phyloP scores from a whole-genome alignment of 2,329 filamentous ascomycete species.

The Ascochyta fabae region DNA sequence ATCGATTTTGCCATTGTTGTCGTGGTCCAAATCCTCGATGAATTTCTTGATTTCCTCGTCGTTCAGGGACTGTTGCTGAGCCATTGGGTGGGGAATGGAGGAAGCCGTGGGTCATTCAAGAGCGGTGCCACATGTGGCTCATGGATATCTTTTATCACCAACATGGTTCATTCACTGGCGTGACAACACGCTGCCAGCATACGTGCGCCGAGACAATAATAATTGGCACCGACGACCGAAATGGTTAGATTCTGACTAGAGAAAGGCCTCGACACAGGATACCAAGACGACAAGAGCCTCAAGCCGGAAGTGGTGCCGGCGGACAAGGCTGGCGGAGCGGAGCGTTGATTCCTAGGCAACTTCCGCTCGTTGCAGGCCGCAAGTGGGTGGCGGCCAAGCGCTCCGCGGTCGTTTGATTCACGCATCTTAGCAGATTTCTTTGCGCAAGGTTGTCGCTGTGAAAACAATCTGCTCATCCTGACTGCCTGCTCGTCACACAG shows the following conservation, averaged over 20 bases:
- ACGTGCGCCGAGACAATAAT: conserved; percentile 39
- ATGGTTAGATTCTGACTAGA: conserved; percentile 13
- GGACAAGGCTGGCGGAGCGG: conserved; percentile 24
- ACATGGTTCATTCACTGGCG: conserved; percentile 3
- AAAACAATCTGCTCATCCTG: too few relatives aligned
- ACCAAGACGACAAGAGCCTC: conserved; percentile 36
- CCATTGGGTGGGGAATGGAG: conserved; percentile 23
- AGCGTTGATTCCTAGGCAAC: not conserved
- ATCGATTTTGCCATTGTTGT: conserved; percentile 60
- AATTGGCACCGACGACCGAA: conserved; percentile 12
- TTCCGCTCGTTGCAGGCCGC: conserved; percentile 8
- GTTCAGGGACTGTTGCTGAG: conserved; percentile 35
- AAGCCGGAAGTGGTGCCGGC: conserved; percentile 30
- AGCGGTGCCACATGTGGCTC: conserved; percentile 21
- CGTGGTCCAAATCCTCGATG: conserved; percentile 60
- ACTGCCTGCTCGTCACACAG: not conserved
- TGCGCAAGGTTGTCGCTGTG: not conserved
- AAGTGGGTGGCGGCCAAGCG: conserved; percentile 8
- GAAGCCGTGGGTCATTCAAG: conserved; percentile 1
- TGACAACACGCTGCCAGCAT: conserved; percentile 20
- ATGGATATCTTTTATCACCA: conserved; percentile 15
- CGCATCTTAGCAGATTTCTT: not conserved
- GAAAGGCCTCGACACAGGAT: conserved; percentile 18
- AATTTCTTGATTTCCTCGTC: conserved; percentile 61
- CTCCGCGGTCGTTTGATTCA: conserved; percentile 8